Percentiles rank a stretch among this genome's conserved stretches.
These are phyloP conservation scores for Metschnikowia noctiluminum DNA, from an alignment of 805 yeast genomes.

Conservation along the genomic window DNA sequence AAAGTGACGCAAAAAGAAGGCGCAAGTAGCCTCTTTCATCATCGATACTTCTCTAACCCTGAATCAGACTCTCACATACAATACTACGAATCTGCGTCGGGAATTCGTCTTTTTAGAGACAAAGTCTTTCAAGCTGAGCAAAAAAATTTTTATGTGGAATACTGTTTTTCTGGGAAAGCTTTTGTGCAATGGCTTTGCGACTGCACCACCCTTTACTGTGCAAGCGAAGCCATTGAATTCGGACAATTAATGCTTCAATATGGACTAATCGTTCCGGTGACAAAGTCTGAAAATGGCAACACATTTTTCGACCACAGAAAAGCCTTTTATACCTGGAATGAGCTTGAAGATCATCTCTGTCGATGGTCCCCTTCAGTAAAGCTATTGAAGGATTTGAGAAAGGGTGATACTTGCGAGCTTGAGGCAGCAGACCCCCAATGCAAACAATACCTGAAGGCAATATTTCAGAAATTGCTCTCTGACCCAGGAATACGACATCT, in stretches of 20 bases:
- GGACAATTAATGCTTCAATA: conserved; percentile 48
- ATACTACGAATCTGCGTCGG: conserved; percentile 65
- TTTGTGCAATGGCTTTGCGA: conserved; percentile 86
- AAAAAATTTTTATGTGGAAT: conserved; percentile 26
- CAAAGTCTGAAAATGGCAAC: conserved; percentile 26
- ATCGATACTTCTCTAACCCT: conserved; percentile 80
- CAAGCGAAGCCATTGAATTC: conserved; percentile 50
- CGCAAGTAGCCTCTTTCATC: conserved; percentile 54
- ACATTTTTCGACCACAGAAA: conserved; percentile 33
- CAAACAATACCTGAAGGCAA: not conserved
- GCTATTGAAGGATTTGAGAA: conserved; percentile 4
- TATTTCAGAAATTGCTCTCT: conserved; percentile 40
- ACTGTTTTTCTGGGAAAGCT: conserved; percentile 70
- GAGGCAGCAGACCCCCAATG: not conserved
- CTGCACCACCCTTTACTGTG: conserved; percentile 68
- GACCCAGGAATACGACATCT: conserved; percentile 77
- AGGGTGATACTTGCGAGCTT: not conserved
- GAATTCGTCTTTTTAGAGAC: conserved; percentile 56
- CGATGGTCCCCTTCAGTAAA: conserved; percentile 25
- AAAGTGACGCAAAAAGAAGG: not conserved
- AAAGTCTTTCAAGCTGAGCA: conserved; percentile 29
- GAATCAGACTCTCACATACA: conserved; percentile 80
- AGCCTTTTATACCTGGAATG: conserved; percentile 40
- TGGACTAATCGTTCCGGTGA: conserved; percentile 47
- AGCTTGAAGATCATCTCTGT: conserved; percentile 38